Conservation (phyloP, 2,329 filamentous ascomycete species). For the Colletotrichum sp. region DNA sequence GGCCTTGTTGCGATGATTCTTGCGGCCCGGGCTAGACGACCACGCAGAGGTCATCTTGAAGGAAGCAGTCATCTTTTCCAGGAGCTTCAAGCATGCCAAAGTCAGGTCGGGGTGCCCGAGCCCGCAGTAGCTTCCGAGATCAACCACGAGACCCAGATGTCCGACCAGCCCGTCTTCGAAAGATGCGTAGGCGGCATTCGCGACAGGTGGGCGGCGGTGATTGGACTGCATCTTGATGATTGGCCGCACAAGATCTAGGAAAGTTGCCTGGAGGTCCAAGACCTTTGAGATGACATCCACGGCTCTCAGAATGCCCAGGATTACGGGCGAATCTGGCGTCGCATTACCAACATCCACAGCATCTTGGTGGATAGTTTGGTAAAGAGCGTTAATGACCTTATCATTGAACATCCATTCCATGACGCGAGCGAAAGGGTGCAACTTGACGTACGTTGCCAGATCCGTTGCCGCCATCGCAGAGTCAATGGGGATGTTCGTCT, state of each 20-base stretch:
- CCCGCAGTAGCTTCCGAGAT: slow-evolving; percentile 86
- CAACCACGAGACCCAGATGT: slow-evolving; percentile 78
- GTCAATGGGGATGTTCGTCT: slow-evolving; percentile 78
- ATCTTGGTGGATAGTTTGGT: slow-evolving; percentile 80
- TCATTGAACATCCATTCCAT: slow-evolving; percentile 99
- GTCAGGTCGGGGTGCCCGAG: slow-evolving; percentile 83
- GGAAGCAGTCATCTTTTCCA: slow-evolving; percentile 87
- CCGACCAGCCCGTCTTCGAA: slow-evolving; percentile 92
- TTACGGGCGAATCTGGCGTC: slow-evolving; percentile 78
- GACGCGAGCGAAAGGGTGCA: slow-evolving; percentile 91
- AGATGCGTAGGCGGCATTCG: slow-evolving; percentile 79
- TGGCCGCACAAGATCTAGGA: slow-evolving; percentile 85
- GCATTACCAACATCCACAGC: slow-evolving; percentile 74
- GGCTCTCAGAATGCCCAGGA: slow-evolving; percentile 79
- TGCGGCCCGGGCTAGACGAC: slow-evolving; percentile 36
- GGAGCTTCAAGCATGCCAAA: slow-evolving; percentile 77
- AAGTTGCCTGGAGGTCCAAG: slow-evolving; percentile 88
- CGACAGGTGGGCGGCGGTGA: slow-evolving; percentile 64
- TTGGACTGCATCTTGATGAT: slow-evolving; percentile 71
- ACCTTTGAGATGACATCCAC: slow-evolving; percentile 85
- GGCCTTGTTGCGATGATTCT: slow-evolving; percentile 75
- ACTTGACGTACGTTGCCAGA: slow-evolving; percentile 78
- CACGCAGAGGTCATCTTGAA: slow-evolving; percentile 78
- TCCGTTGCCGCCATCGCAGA: slow-evolving; percentile 75
- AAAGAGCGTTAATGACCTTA: slow-evolving; percentile 80